These are phyloP conservation scores for Collybiopsis luxurians DNA, from an alignment of 768 basidiomycete species.

Conservation along the genomic window DNA sequence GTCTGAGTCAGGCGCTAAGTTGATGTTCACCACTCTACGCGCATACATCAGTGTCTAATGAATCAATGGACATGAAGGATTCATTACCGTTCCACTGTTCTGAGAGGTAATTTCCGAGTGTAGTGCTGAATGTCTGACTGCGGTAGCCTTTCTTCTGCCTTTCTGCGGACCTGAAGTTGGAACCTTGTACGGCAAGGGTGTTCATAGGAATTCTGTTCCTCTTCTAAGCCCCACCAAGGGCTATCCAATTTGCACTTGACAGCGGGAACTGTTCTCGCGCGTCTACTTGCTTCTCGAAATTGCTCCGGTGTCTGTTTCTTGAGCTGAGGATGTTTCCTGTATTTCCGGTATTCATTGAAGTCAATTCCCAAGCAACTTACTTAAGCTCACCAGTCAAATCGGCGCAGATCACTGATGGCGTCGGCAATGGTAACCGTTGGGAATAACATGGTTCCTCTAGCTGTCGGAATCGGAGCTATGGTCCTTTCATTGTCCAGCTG, in stretches of 20 bases:
- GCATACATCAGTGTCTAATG: not conserved
- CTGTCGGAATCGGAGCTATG: slow-evolving; percentile 43
- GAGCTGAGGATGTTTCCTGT: slow-evolving; percentile 34
- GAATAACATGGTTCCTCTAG: slow-evolving; percentile 53
- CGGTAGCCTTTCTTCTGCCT: no score
- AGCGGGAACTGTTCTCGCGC: slow-evolving; percentile 14
- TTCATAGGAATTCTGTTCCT: slow-evolving; percentile 27
- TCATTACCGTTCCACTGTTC: not conserved
- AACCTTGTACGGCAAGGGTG: slow-evolving; percentile 33
- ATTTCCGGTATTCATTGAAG: not conserved
- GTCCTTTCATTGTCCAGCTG: slow-evolving; percentile 30
- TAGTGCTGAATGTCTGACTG: not conserved
- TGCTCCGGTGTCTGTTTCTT: not conserved
- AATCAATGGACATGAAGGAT: not conserved
- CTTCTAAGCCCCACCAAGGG: slow-evolving; percentile 29
- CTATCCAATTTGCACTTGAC: slow-evolving; percentile 19
- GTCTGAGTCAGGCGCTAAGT: slow-evolving; percentile 56
- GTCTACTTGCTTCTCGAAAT: slow-evolving; percentile 3
- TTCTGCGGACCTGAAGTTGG: not conserved
- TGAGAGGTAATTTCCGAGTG: not conserved
- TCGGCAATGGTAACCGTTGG: slow-evolving; percentile 61
- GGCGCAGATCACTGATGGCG: slow-evolving; percentile 70
- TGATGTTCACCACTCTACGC: slow-evolving; percentile 63
- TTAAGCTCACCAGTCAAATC: slow-evolving; percentile 64
- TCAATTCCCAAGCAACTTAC: not conserved